Evolutionary conservation across 1,284 basidiomycete genomes (phyloP).

Genomic region (Ustilago trichophora): DNA sequence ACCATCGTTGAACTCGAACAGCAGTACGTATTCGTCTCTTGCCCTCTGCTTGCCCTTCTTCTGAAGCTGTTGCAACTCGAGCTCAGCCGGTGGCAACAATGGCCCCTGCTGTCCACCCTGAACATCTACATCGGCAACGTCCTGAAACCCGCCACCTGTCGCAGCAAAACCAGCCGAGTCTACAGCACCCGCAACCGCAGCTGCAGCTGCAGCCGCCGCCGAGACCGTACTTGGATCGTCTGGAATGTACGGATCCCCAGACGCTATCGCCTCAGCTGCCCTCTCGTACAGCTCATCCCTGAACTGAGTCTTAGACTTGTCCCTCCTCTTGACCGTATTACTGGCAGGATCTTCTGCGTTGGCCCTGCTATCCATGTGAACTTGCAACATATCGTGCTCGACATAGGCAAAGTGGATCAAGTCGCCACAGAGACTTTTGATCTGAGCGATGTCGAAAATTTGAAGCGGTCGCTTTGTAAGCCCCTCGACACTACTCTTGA

Average conservation of each 20-base stretch:
- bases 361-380: slow-evolving; percentile 69
- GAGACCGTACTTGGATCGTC: slow-evolving; percentile 18
- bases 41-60: slow-evolving; percentile 48
- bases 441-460: slow-evolving; percentile 79
- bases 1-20: slow-evolving; percentile 68
- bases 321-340: slow-evolving; percentile 22
- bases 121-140: slow-evolving; percentile 30
- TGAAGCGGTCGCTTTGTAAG: slow-evolving; percentile 81
- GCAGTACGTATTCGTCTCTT: slow-evolving; percentile 61
- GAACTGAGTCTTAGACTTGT: slow-evolving; percentile 17
- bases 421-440: slow-evolving; percentile 87
- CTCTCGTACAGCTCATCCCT: slow-evolving; percentile 51
- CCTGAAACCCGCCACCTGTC: slow-evolving; percentile 44
- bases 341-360: slow-evolving; percentile 35
- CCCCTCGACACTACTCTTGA: slow-evolving; percentile 80
- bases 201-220: background rate
- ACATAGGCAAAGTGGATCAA: slow-evolving; percentile 84
- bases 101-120: slow-evolving; percentile 20
- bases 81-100: slow-evolving; percentile 28
- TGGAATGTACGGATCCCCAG: slow-evolving; percentile 18
- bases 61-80: slow-evolving; percentile 32
- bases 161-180: slow-evolving; percentile 36
- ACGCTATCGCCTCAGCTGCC: slow-evolving; percentile 28
- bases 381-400: slow-evolving; percentile 74
- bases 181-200: slow-evolving; percentile 6